Conservation (phyloP, 768 basidiomycete species). For the Agaricus sinodeliciosus region DNA sequence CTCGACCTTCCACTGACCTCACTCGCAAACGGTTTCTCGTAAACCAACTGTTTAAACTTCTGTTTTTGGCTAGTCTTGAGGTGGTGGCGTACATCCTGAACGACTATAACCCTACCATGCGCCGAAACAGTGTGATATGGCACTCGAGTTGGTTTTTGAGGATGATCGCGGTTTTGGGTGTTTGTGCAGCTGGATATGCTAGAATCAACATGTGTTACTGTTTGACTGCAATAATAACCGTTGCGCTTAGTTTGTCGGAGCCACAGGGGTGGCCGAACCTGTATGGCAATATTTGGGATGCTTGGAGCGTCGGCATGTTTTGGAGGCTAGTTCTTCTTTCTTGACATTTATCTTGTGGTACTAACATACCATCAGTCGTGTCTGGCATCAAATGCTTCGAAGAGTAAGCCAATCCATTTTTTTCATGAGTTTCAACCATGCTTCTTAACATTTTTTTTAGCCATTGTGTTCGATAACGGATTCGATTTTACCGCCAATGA, state of each 20-base stretch:
- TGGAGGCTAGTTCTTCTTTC: slow-evolving; percentile 5
- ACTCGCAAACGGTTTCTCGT: background rate
- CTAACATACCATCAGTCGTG: slow-evolving; percentile 15
- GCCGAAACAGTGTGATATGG: background rate
- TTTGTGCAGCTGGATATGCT: background rate
- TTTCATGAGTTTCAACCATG: too few relatives aligned
- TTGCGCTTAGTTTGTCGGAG: background rate
- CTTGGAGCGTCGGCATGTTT: slow-evolving; percentile 5
- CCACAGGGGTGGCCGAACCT: slow-evolving; percentile 9
- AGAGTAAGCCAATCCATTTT: slow-evolving; percentile 18
- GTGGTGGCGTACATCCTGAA: background rate
- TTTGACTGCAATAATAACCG: background rate
- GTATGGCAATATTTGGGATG: background rate
- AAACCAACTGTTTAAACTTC: background rate
- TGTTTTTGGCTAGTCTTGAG: background rate
- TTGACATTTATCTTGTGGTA: background rate
- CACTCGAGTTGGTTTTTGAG: background rate
- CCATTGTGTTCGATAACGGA: slow-evolving; percentile 19
- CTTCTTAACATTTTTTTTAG: slow-evolving; percentile 13
- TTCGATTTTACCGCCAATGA: slow-evolving; percentile 19
- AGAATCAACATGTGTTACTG: background rate
- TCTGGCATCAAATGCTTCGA: slow-evolving; percentile 32
- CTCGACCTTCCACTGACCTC: background rate
- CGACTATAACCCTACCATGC: background rate
- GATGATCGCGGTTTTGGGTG: background rate